These are phyloP conservation scores for Letharia columbiana DNA, from an alignment of 495 filamentous ascomycete species.

Conservation along the genomic window DNA sequence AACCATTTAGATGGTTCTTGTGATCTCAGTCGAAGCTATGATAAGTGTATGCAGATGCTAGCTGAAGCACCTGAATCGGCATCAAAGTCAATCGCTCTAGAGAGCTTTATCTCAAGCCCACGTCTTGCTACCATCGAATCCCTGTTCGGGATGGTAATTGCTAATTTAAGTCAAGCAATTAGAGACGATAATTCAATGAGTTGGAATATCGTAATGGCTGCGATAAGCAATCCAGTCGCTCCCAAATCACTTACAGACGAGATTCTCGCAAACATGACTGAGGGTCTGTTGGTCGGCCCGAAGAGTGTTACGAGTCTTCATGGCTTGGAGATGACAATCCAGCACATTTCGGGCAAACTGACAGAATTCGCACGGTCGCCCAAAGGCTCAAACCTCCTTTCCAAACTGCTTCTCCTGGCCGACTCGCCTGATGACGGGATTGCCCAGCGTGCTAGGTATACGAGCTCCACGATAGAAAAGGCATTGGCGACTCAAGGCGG, in stretches of 20 bases:
- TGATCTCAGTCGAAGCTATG: conserved; percentile 28
- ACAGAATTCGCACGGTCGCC: conserved; percentile 27
- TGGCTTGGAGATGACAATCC: conserved; percentile 30
- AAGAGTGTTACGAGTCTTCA: conserved; percentile 26
- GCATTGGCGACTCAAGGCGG: conserved; percentile 33
- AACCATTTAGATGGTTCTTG: conserved; percentile 16
- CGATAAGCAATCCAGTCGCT: conserved; percentile 39
- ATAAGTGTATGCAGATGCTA: conserved; percentile 23
- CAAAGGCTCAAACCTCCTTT: conserved; percentile 46
- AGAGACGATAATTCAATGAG: conserved; percentile 16
- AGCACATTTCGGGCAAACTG: conserved; percentile 26
- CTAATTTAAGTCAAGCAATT: conserved; percentile 24
- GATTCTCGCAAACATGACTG: conserved; percentile 34
- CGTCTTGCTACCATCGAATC: conserved; percentile 10
- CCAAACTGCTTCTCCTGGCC: conserved; percentile 47
- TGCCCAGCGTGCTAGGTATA: conserved; percentile 39
- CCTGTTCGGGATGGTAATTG: conserved; percentile 16
- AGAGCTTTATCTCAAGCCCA: conserved; percentile 29
- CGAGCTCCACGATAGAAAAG: conserved; percentile 37
- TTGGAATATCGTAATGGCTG: conserved; percentile 36
- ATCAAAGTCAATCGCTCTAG: conserved; percentile 26
- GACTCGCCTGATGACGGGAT: conserved; percentile 50
- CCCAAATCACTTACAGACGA: conserved; percentile 36
- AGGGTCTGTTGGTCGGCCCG: conserved; percentile 29
- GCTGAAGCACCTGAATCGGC: conserved; percentile 25